phyloP scores from a whole-genome alignment of 169 alveolate genomes.

The Cryptosporidium muris region DNA sequence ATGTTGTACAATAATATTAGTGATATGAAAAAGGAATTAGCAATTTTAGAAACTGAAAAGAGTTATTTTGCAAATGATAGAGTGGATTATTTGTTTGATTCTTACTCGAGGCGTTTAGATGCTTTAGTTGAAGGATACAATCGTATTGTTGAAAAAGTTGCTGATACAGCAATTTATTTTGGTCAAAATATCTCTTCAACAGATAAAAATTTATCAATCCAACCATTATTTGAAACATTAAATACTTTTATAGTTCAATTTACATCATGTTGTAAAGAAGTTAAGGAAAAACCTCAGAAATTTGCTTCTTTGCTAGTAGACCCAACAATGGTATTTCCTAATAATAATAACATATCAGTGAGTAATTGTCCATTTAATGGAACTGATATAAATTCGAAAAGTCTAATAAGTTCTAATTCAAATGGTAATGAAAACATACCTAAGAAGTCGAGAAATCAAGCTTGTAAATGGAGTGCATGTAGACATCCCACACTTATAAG shows the following conservation, averaged over 20 bases:
- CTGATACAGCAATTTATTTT: conserved; percentile 60
- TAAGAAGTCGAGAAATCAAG: too few species aligned
- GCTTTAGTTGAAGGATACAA: conserved; percentile 63
- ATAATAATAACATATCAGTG: not conserved
- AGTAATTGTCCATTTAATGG: not conserved
- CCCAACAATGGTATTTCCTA: conserved; percentile 25
- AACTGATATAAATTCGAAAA: conserved; percentile 16
- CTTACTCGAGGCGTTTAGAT: conserved; percentile 62
- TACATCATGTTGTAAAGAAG: conserved; percentile 65
- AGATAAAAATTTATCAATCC: conserved; percentile 25
- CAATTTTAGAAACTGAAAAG: conserved; percentile 36
- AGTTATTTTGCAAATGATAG: conserved; percentile 57
- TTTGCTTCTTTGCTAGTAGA: conserved; percentile 44
- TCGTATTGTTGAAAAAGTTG: conserved; percentile 65
- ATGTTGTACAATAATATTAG: conserved; percentile 29
- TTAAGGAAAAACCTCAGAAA: conserved; percentile 38
- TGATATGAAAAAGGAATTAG: conserved; percentile 64
- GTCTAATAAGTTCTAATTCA: too few species aligned
- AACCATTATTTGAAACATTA: conserved; percentile 68
- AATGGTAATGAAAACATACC: too few species aligned
- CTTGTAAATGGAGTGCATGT: too few species aligned
- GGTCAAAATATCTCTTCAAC: conserved; percentile 57
- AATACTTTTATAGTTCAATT: conserved; percentile 40
- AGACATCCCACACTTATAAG: too few species aligned
- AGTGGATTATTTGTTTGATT: conserved; percentile 62